Evolutionary conservation across 129 eudicot genomes (phyloP).

Genomic region (Helianthus tuberosus): DNA sequence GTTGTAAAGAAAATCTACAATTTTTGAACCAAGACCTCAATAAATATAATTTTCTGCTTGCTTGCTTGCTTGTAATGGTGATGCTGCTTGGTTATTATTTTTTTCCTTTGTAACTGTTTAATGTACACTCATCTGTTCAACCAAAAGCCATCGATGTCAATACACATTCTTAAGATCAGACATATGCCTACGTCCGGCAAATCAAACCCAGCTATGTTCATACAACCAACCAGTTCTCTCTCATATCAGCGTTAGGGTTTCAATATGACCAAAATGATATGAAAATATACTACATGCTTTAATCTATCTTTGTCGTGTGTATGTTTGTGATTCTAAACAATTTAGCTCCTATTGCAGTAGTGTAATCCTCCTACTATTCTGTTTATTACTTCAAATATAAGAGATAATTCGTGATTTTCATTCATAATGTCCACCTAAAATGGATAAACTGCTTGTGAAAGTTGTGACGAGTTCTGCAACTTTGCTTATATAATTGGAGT

Average conservation of each 20-base stretch:
- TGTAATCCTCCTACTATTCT: background rate
- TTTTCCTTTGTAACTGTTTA: background rate
- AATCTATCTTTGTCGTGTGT: background rate
- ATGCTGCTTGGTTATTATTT: background rate
- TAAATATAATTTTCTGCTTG: background rate
- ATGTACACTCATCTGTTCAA: background rate
- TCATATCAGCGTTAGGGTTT: background rate
- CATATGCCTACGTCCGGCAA: too few relatives aligned
- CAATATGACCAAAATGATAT: background rate
- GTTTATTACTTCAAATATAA: background rate
- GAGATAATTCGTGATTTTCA: background rate
- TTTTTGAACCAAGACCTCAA: constrained; percentile 2
- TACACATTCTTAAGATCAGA: too few relatives aligned
- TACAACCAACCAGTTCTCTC: too few relatives aligned
- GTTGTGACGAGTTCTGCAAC: too few relatives aligned
- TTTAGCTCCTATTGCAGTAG: background rate
- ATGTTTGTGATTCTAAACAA: background rate
- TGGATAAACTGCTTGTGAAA: too few relatives aligned
- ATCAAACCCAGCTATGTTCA: too few relatives aligned
- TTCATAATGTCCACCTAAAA: too few relatives aligned
- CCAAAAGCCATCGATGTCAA: background rate
- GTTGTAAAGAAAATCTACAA: background rate
- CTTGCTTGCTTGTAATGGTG: background rate
- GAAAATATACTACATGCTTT: too few relatives aligned
- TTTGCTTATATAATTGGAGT: too few relatives aligned